These are phyloP conservation scores for Colletotrichum tabaci DNA, from an alignment of 2,329 filamentous ascomycete genomes.

Conservation along the genomic window DNA sequence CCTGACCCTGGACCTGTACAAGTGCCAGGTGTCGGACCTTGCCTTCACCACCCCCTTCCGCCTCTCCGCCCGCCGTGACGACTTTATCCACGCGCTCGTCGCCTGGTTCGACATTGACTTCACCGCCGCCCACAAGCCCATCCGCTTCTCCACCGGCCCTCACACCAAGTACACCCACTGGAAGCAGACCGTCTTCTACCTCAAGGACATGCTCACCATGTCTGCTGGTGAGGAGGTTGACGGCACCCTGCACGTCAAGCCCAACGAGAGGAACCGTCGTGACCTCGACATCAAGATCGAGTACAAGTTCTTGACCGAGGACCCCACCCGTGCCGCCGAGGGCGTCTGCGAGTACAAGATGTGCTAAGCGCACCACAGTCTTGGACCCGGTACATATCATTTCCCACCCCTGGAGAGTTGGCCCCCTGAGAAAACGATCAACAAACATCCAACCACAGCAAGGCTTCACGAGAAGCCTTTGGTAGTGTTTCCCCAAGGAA, in stretches of 20 bases:
- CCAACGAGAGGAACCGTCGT: slow-evolving; percentile 93
- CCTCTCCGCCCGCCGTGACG: slow-evolving; percentile 84
- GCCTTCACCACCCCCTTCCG: slow-evolving; percentile 86
- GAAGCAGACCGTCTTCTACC: slow-evolving; percentile 99
- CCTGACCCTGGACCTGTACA: slow-evolving; percentile 94
- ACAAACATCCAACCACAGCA: slow-evolving; percentile 1
- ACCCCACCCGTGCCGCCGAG: slow-evolving; percentile 76
- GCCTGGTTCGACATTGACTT: slow-evolving; percentile 99
- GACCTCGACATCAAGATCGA: slow-evolving; percentile 93
- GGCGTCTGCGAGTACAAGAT: slow-evolving; percentile 87
- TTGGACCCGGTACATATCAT: neutral
- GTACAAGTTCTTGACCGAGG: slow-evolving; percentile 85
- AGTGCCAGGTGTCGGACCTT: slow-evolving; percentile 85
- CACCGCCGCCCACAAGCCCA: slow-evolving; percentile 96
- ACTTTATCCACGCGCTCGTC: slow-evolving; percentile 96
- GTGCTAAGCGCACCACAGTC: slow-evolving; percentile 63
- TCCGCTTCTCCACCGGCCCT: slow-evolving; percentile 95
- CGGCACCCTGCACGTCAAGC: slow-evolving; percentile 84
- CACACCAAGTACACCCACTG: slow-evolving; percentile 99
- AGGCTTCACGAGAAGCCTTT: slow-evolving; percentile 10
- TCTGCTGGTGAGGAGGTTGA: slow-evolving; percentile 86
- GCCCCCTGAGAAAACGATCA: neutral
- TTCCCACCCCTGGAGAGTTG: neutral
- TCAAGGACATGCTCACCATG: slow-evolving; percentile 92
- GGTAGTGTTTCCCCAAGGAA: slow-evolving; percentile 1